Percentiles rank a stretch among this genome's conserved stretches.
Conservation (phyloP, 306 rosid species). For the Fragaria iinumae region DNA sequence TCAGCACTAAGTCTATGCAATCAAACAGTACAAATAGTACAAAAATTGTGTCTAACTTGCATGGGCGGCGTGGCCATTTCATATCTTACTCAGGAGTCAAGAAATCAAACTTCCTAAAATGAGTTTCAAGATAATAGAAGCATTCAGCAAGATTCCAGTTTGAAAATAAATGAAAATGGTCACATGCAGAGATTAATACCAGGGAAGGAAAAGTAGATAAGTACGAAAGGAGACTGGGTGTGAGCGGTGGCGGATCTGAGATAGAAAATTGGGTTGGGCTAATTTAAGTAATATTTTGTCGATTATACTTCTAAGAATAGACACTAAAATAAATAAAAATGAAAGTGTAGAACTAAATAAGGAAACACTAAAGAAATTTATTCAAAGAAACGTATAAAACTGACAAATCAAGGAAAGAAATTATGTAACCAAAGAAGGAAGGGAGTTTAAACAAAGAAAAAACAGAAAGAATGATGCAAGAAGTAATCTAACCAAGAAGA, state of each 20-base stretch:
- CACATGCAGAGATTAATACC: not conserved
- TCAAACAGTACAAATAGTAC: constrained; percentile 1
- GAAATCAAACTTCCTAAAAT: not conserved
- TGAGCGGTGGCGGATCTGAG: not conserved
- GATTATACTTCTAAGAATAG: too few relatives aligned
- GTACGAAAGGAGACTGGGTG: not conserved
- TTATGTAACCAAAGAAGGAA: too few relatives aligned
- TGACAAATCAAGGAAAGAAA: too few relatives aligned
- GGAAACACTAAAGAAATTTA: too few relatives aligned
- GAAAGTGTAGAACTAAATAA: too few relatives aligned
- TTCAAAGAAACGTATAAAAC: too few relatives aligned
- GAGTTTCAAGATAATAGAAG: not conserved
- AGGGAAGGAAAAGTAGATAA: not conserved
- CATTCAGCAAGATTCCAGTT: not conserved
- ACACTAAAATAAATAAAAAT: too few relatives aligned
- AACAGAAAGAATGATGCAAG: too few relatives aligned
- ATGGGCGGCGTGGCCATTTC: not conserved
- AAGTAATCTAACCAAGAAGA: too few relatives aligned
- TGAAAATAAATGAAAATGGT: not conserved
- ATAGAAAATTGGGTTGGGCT: too few relatives aligned
- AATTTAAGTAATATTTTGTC: too few relatives aligned
- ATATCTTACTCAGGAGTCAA: not conserved
- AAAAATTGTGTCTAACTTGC: not conserved
- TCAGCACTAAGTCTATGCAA: not conserved
- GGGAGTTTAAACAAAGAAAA: too few relatives aligned